Conservation (phyloP, 495 filamentous ascomycete genomes). For the Hamigera avellanea region DNA sequence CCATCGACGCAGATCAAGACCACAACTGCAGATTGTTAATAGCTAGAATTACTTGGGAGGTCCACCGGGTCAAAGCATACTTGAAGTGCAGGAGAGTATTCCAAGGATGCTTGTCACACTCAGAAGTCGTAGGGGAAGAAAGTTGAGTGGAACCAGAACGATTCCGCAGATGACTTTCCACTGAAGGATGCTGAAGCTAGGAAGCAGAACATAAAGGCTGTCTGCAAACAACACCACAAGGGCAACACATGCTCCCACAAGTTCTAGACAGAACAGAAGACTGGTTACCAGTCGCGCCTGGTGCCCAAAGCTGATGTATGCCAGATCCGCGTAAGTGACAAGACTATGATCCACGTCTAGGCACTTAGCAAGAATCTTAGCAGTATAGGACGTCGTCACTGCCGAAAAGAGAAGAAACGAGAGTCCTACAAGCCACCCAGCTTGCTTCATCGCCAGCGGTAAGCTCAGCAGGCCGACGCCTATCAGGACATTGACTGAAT, state of each 20-base stretch:
- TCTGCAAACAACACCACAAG: conserved; percentile 91
- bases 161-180: conserved; percentile 87
- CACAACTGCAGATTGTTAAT: conserved; percentile 45
- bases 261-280: conserved; percentile 77
- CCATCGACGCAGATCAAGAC: conserved; percentile 75
- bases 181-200: conserved; percentile 52
- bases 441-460: conserved; percentile 80
- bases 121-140: conserved; percentile 71
- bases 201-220: conserved; percentile 69
- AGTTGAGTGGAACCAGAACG: conserved; percentile 72
- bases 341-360: conserved; percentile 73
- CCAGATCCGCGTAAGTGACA: conserved; percentile 86
- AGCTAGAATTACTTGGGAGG: not conserved
- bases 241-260: conserved; percentile 81
- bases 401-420: conserved; percentile 63
- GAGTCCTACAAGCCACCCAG: conserved; percentile 83
- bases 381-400: conserved; percentile 71
- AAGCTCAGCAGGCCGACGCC: conserved; percentile 83
- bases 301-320: conserved; percentile 83
- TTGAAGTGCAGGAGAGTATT: conserved; percentile 76
- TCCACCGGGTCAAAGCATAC: conserved; percentile 36
- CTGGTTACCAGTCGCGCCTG: conserved; percentile 70
- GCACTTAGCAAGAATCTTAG: conserved; percentile 76
- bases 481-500: conserved; percentile 90
- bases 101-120: conserved; percentile 88